A percentile compares a stretch with the other conserved stretches of the same genome.
Conservation (phyloP, 805 yeast genomes). For the Lipomyces chichibuensis region DNA sequence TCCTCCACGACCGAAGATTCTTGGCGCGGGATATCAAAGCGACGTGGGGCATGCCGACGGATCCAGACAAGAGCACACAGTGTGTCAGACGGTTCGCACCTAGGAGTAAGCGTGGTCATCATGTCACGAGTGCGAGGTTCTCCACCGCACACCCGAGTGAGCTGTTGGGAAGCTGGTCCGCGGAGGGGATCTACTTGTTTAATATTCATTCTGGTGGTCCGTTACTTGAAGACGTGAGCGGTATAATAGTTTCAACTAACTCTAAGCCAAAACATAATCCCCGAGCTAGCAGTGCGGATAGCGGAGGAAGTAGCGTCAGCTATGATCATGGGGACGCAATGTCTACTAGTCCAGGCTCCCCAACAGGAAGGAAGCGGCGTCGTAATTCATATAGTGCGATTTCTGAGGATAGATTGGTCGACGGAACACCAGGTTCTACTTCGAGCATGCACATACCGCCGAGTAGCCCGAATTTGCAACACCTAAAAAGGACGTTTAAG, state of each 20-base stretch:
- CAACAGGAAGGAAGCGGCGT: background rate
- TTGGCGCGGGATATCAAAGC: slow-evolving; percentile 16
- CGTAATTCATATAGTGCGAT: background rate
- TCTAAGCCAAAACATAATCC: background rate
- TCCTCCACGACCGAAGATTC: slow-evolving; percentile 35
- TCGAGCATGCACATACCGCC: background rate
- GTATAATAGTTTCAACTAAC: background rate
- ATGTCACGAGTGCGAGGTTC: slow-evolving; percentile 32
- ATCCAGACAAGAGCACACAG: slow-evolving; percentile 21
- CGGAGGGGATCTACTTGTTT: slow-evolving; percentile 31
- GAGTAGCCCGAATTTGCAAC: background rate
- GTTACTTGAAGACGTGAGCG: background rate
- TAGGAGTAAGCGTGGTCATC: slow-evolving; percentile 10
- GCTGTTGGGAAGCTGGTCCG: slow-evolving; percentile 34
- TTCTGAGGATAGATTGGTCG: background rate
- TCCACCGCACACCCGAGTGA: slow-evolving; percentile 31
- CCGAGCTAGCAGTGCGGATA: background rate
- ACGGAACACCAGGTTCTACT: background rate
- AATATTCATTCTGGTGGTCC: slow-evolving; percentile 21
- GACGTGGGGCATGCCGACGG: slow-evolving; percentile 23
- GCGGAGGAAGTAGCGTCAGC: background rate
- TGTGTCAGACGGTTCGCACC: slow-evolving; percentile 34
- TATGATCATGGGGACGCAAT: background rate
- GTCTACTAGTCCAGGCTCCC: background rate
- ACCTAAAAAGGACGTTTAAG: background rate